These are phyloP conservation scores for Agrocybe praecox DNA, from an alignment of 768 basidiomycete species.

Conservation along the genomic window DNA sequence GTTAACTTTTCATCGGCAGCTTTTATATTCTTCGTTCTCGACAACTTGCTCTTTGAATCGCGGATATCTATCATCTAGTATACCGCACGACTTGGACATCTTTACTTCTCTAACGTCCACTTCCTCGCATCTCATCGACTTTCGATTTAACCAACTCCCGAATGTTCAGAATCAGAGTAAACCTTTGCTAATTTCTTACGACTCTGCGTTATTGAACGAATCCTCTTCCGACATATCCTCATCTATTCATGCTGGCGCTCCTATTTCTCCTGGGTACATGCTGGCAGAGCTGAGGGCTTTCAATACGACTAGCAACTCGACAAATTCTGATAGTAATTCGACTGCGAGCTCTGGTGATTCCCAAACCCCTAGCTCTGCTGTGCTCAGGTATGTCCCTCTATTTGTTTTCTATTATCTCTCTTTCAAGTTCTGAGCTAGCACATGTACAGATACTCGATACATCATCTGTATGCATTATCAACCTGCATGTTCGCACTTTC, in stretches of 20 bases:
- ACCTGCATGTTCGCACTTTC: too few relatives aligned
- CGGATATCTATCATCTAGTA: not conserved
- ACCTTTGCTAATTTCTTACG: not conserved
- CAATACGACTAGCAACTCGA: not conserved
- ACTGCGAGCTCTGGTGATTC: not conserved
- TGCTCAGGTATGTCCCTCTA: too few relatives aligned
- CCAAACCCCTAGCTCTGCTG: not conserved
- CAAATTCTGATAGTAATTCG: not conserved
- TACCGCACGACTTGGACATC: not conserved
- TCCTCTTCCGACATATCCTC: not conserved
- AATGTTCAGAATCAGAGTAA: not conserved
- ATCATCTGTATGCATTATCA: too few relatives aligned
- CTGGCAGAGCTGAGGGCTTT: not conserved
- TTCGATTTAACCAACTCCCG: not conserved
- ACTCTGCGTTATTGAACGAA: not conserved
- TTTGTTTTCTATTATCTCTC: too few relatives aligned
- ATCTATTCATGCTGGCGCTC: not conserved
- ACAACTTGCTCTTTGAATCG: not conserved
- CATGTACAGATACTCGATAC: too few relatives aligned
- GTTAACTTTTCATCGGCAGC: not conserved
- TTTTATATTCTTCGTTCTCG: conserved; percentile 5
- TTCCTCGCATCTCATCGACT: not conserved
- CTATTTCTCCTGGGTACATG: conserved; percentile 1
- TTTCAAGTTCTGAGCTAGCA: too few relatives aligned
- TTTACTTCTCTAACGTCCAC: not conserved